Evolutionary conservation across 2,329 filamentous ascomycete species (phyloP), one percentile per base, ranked within the genome.

Genomic region (Xylariaceae sp.): DNA sequence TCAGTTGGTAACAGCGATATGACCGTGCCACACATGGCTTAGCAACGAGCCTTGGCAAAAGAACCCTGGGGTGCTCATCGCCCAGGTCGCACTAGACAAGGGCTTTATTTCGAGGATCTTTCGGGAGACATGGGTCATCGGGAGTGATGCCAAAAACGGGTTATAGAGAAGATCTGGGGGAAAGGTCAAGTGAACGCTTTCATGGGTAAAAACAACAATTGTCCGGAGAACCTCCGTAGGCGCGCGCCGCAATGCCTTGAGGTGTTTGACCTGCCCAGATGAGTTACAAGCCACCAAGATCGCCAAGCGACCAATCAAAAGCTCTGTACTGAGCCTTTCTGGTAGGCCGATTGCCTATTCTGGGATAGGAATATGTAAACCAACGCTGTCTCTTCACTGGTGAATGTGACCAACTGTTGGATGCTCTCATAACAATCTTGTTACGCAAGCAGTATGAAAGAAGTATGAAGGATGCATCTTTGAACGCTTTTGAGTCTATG

Each of bases 161-260:
- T 39, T 31, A 46, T 44, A 41, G 9, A 51, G n/a, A 44, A 49
- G 33, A 61, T 43, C 39, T 53, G 37, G 55, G 43, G 43, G 17
- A 36, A 41, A 26, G 33, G 33, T 53, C 44, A 47, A 53, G 19
- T 61, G 28, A 44, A 62, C 36, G 28, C 8, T 26, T 16, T 16
- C 43, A 45, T 49, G 43, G 51, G 51, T 37, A 24, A 44, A 16
- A 14, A 11, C 19, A 24, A 41, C 17, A 62, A 55, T 56, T 49
- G 56, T 37, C 60, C 56, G 60, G 52, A 62, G 56, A 62, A 33
- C 56, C 37, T 62, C 60, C 60, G 60, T 53, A 40, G 43, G 41
- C 29, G 40, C 44, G 48, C 44, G 17, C 23, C 34, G 51, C 23
- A 48, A 31, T 28, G 21, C 16, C 24, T 48, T 43, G 17, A 19